phyloP scores from a whole-genome alignment of 805 yeast genomes.

The Candida incommunis region DNA sequence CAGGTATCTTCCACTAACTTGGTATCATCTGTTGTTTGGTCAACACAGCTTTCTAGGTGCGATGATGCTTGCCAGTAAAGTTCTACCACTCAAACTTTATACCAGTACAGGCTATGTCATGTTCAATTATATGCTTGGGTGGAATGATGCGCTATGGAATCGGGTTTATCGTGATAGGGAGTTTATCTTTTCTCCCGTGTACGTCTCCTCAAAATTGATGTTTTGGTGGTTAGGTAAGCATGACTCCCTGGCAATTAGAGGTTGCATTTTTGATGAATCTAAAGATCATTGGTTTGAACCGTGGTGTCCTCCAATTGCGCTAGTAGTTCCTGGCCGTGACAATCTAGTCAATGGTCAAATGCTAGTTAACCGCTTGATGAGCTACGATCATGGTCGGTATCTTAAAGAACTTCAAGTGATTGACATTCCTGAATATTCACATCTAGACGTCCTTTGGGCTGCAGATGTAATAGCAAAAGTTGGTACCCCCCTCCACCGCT shows the following conservation, averaged over 20 bases:
- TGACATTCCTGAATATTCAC: slow-evolving; percentile 55
- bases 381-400: slow-evolving; percentile 30
- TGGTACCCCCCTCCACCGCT: slow-evolving; percentile 31
- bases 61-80: slow-evolving; percentile 44
- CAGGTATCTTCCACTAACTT: slow-evolving; percentile 11
- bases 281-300: slow-evolving; percentile 26
- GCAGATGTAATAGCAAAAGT: slow-evolving; percentile 53
- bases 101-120: slow-evolving; percentile 59
- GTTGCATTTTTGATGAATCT: slow-evolving; percentile 40
- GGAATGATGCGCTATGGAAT: slow-evolving; percentile 77
- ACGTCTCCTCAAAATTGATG: slow-evolving; percentile 69
- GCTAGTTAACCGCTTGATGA: slow-evolving; percentile 48
- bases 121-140: slow-evolving; percentile 77
- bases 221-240: slow-evolving; percentile 74
- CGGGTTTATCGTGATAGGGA: slow-evolving; percentile 49
- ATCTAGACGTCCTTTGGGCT: slow-evolving; percentile 90
- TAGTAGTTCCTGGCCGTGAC: slow-evolving; percentile 64
- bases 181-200: slow-evolving; percentile 76
- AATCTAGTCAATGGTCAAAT: slow-evolving; percentile 62
- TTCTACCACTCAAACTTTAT: slow-evolving; percentile 38
- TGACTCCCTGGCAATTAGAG: slow-evolving; percentile 34
- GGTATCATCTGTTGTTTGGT: slow-evolving; percentile 45
- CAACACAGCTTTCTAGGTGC: slow-evolving; percentile 63
- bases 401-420: slow-evolving; percentile 17
- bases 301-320: slow-evolving; percentile 42